Base-by-base conservation (phyloP, 352 stramenopile species). In the Globisporangium perplexum region DNA sequence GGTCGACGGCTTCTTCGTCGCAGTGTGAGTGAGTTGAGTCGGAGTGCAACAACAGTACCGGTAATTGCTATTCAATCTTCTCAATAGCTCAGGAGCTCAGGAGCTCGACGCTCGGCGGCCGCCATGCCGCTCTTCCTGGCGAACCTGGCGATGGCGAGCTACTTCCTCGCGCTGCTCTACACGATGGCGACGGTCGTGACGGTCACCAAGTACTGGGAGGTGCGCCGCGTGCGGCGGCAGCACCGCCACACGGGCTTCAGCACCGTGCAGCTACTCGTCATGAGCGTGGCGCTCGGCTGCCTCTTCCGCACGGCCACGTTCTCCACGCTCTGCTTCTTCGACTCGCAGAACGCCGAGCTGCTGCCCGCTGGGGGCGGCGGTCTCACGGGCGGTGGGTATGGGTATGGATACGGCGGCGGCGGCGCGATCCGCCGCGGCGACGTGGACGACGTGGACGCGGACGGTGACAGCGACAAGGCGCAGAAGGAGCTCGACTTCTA, bases 161-260 rank as follows among this genome's bases (percentile, higher is more conserved):
- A 91, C 66, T 94, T 94, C 56, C 67, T 94, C 64, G 83, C 83
- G 66, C 76, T 94, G 31, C 92, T 82, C 64, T 94, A 94, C 66
- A 85, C 87, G 55, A 66, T 94, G 26, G 72, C 77, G 53, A 94
- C 81, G 7, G 83, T 86, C 20, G 74, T 91, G 72, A 88, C 79
- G 7, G 59, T 82, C 35, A 92, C 77, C 53, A 90, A 91, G 61
- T 84, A 83, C 56, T 47, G 83, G 42, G 77, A 88, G 55, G 62
- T 90, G 60, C 79, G 82, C 7, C 71, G 82, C 50, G 75, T 86
- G 50, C 73, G 89, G 54, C 77, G 74, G 43, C 71, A 69, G 51
- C 74, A 90, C 57, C 72, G 83, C 28, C 76, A 77, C 60, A 70
- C 50, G 48, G 82, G 78, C 50, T 94, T 79, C 75, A 91, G 80